A percentile compares a stretch with the other conserved stretches of the same genome.
These are phyloP conservation scores for Wickerhamomyces kurtzmanii DNA, from an alignment of 805 yeast species.

Conservation along the genomic window DNA sequence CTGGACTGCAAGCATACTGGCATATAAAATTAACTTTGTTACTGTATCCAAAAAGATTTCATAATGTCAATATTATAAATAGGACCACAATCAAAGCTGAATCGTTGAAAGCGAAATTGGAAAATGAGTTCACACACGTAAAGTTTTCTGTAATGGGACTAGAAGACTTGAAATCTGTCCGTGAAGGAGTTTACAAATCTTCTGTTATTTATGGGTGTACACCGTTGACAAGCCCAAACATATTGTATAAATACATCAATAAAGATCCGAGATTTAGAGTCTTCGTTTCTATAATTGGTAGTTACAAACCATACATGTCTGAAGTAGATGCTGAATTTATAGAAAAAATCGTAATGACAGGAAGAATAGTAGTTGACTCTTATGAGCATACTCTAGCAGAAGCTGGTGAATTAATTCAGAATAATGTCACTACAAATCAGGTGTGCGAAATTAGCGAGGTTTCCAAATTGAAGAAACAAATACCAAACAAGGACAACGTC, in stretches of 20 bases:
- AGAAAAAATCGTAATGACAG: conserved; percentile 19
- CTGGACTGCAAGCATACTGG: conserved; percentile 61
- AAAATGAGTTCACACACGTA: conserved; percentile 18
- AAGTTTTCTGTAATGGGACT: conserved; percentile 14
- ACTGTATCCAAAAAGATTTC: conserved; percentile 26
- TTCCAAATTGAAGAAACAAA: conserved; percentile 6
- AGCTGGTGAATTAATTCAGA: conserved; percentile 56
- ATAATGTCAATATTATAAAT: conserved; percentile 34
- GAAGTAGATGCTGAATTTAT: conserved; percentile 43
- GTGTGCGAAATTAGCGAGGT: conserved; percentile 38
- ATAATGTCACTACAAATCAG: conserved; percentile 25
- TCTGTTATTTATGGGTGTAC: conserved; percentile 49
- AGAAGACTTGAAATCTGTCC: conserved; percentile 8
- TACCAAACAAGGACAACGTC: conserved; percentile 17
- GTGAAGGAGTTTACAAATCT: conserved; percentile 23
- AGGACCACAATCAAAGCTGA: conserved; percentile 32
- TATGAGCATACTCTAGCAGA: conserved; percentile 43
- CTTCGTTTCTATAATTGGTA: conserved; percentile 53
- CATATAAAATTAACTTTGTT: conserved; percentile 35
- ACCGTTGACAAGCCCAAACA: conserved; percentile 42
- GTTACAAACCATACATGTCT: conserved; percentile 58
- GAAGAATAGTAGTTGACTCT: conserved; percentile 50
- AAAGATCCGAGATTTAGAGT: conserved; percentile 12
- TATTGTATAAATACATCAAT: conserved; percentile 23
- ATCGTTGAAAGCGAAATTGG: conserved; percentile 16